These are phyloP conservation scores for Erysiphe pulchra DNA, from an alignment of 2,329 filamentous ascomycete genomes.

Conservation along the genomic window DNA sequence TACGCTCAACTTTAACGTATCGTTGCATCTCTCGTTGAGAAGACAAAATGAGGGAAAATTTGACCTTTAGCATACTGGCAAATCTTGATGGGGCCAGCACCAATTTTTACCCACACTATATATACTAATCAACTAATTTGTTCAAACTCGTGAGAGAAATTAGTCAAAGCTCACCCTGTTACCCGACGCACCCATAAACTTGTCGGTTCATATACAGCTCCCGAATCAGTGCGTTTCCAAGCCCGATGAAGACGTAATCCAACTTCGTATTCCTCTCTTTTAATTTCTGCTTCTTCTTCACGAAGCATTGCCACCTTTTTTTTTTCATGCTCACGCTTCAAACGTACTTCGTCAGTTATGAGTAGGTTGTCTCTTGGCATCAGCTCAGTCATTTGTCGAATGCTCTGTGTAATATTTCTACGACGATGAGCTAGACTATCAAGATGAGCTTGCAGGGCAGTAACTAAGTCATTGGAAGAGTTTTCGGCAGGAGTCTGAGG, in stretches of 20 bases:
- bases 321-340: conserved; percentile 28
- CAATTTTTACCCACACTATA: background rate
- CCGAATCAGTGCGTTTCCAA: conserved; percentile 48
- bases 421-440: conserved; percentile 39
- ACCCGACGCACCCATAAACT: conserved; percentile 58
- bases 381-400: conserved; percentile 53
- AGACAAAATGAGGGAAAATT: too few species aligned
- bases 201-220: conserved; percentile 36
- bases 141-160: background rate
- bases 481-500: conserved; percentile 33
- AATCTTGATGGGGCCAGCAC: background rate
- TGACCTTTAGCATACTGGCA: background rate
- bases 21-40: too few species aligned
- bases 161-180: conserved; percentile 16
- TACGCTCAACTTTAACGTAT: too few species aligned
- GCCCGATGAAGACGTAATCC: conserved; percentile 49
- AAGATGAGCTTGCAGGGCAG: conserved; percentile 38
- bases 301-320: conserved; percentile 40
- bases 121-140: background rate
- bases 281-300: conserved; percentile 43
- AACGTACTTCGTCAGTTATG: conserved; percentile 36
- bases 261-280: conserved; percentile 52
- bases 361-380: conserved; percentile 47
- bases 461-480: conserved; percentile 35
- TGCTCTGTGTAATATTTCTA: conserved; percentile 44